Base-by-base conservation (phyloP, 2,329 filamentous ascomycete species). In the Aspergillus thermomutatus region DNA sequence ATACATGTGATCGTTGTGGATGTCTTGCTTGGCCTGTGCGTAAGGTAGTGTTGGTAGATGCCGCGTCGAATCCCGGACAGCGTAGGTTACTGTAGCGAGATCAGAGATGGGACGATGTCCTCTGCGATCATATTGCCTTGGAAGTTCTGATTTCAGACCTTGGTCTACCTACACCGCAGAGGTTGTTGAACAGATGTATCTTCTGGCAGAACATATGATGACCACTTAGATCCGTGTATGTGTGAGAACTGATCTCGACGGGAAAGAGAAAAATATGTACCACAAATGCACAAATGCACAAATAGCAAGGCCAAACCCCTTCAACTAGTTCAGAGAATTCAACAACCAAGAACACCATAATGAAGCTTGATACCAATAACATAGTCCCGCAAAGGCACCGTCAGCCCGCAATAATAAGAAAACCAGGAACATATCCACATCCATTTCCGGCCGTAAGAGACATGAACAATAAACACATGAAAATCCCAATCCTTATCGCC, bases 401-500 rank as follows among this genome's bases (percentile, higher is more conserved):
- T 19, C 37, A 19, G 14, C n/a, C 17, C 41, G 17, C 41, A 46
- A 46, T 14, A 10, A 46, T 46, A 26, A 37, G 31, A 37, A 34
- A 46, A 46, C 11, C 21, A 46, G 21, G 11, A 21, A 23, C 23
- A 46, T 46, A 23, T 46, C 41, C 41, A 45, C 41, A 46, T 46
- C 43, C 43, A 46, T 46, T 46, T 25, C 43, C 43, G 21, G 43
- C 43, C 43, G 43, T 46, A 23, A 50, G n/a, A 40, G 14, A 37
- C 31, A 37, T 34, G 26, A 25, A 34, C 17, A 17, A 21, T 19
- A 31, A 17, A 50, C 27, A 37, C 41, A 50, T 26, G 28, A 17
- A 51, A 37, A 31, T 53, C 26, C n/a, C 43, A 31, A 19, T 57
- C 59, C 65, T 70, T 60, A 71, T 53, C 70, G 70, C 49, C 70